Base-by-base conservation (phyloP, 257 asterid genomes). In the Ajuga chamaepitys region DNA sequence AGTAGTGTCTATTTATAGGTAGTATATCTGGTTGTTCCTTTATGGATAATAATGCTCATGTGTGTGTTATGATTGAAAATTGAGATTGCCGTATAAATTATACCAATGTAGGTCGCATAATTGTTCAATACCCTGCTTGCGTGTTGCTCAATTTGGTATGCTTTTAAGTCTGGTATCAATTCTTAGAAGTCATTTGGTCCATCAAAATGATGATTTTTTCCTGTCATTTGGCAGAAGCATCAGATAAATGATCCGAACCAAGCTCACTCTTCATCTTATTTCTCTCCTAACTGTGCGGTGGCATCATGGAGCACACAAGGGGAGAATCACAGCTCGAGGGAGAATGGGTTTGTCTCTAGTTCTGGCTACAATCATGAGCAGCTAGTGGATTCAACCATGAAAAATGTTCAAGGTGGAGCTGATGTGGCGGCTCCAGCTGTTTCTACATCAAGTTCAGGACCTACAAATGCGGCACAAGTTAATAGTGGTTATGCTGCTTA, bases 361-460 rank as follows among this genome's bases (percentile, higher is more conserved):
- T 68, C 95, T 72, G 74, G 82, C 73, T 74, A 80, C 82, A 80
- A 71, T 60, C 85, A 84, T 25, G 82, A 65, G 51, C 95, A 83
- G 66, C 83, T 11, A 70, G 82, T 56, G 41, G 89, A 74, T 32
- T 58, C 78, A 16, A 64, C 76, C 61, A 55, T 64, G 70, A 77
- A 81, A 70, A 87, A 61, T 77, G 80, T 64, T 74, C 89, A 81
- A 75, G 93, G 87, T 74, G 91, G 82, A 68, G 58, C 58, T 22
- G 80, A 70, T 84, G 62, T 45, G 73, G 64, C 41, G 73, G 80
- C 78, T 25, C 57, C 95, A 68, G 63, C 48, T 71, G 75, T 80
- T 72, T 74, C 95, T 64, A 71, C 93, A 32, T 81, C 96, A 55
- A 75, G 86, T 82, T 84, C 99, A 22, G 95, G 78, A 62, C 78